phyloP scores from a whole-genome alignment of 805 yeast species.

The Ogataea polymorpha region DNA sequence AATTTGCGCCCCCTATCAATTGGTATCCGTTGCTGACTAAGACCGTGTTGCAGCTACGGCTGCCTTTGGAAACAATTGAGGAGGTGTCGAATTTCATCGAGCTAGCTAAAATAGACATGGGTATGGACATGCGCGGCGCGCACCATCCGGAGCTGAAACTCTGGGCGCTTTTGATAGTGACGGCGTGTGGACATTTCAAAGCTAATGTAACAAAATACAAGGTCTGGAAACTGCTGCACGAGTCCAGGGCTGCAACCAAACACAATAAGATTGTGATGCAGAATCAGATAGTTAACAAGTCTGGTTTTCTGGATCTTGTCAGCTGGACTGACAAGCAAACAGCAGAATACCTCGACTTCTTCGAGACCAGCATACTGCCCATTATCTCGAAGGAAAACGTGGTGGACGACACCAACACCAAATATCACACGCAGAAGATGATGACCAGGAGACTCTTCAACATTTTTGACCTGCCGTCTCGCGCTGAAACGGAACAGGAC shows the following conservation, averaged over 20 bases:
- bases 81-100: slow-evolving; percentile 33
- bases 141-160: slow-evolving; percentile 39
- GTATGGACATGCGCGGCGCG: background rate
- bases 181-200: slow-evolving; percentile 34
- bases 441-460: slow-evolving; percentile 14
- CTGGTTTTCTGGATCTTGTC: slow-evolving; percentile 36
- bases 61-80: slow-evolving; percentile 49
- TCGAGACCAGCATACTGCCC: slow-evolving; percentile 30
- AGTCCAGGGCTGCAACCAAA: slow-evolving; percentile 1
- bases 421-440: slow-evolving; percentile 12
- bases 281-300: slow-evolving; percentile 21
- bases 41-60: slow-evolving; percentile 38
- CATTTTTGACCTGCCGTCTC: slow-evolving; percentile 13
- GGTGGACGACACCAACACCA: slow-evolving; percentile 6
- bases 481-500: background rate
- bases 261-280: slow-evolving; percentile 14
- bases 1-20: slow-evolving; percentile 20
- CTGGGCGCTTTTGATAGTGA: slow-evolving; percentile 32
- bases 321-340: slow-evolving; percentile 48
- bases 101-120: slow-evolving; percentile 13
- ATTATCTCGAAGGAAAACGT: slow-evolving; percentile 9
- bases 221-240: slow-evolving; percentile 30
- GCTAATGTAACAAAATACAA: slow-evolving; percentile 18
- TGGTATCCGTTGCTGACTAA: slow-evolving; percentile 41
- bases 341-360: slow-evolving; percentile 50